Conservation (phyloP, 768 basidiomycete species). For the Rhodotorula paludigena region DNA sequence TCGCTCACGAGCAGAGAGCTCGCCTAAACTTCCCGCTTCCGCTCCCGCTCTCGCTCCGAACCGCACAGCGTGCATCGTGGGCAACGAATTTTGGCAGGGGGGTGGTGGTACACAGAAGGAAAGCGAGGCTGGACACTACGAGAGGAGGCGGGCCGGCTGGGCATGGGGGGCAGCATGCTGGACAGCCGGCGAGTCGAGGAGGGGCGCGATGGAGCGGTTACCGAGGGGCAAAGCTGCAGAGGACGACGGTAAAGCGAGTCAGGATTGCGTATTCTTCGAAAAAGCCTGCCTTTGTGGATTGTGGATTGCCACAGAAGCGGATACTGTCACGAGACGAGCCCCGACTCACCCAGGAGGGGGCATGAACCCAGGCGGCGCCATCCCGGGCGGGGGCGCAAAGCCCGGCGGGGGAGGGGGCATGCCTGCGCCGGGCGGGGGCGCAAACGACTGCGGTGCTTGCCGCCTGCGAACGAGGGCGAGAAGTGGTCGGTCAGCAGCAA, state of each 20-base stretch:
- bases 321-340: neutral
- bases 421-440: conserved; percentile 63
- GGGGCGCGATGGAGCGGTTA: neutral
- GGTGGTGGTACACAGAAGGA: too few species aligned
- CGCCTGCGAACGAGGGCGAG: conserved; percentile 25
- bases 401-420: conserved; percentile 12
- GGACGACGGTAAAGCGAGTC: neutral
- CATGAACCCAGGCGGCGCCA: conserved; percentile 44
- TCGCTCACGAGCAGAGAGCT: too few species aligned
- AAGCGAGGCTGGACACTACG: too few species aligned
- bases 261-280: neutral
- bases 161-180: neutral
- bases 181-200: neutral
- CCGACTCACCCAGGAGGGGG: conserved; percentile 67
- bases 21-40: too few species aligned
- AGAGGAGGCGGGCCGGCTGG: too few species aligned
- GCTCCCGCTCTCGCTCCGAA: too few species aligned
- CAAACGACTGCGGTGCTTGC: conserved; percentile 37
- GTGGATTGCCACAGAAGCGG: too few species aligned
- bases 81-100: neutral
- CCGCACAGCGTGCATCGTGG: neutral
- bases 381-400: conserved; percentile 63
- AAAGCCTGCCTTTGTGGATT: too few species aligned
- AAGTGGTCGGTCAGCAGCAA: neutral
- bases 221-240: conserved; percentile 3